Evolutionary conservation across 176 grass and related monocot genomes (phyloP).

Genomic region (Saccharum officinarum): DNA sequence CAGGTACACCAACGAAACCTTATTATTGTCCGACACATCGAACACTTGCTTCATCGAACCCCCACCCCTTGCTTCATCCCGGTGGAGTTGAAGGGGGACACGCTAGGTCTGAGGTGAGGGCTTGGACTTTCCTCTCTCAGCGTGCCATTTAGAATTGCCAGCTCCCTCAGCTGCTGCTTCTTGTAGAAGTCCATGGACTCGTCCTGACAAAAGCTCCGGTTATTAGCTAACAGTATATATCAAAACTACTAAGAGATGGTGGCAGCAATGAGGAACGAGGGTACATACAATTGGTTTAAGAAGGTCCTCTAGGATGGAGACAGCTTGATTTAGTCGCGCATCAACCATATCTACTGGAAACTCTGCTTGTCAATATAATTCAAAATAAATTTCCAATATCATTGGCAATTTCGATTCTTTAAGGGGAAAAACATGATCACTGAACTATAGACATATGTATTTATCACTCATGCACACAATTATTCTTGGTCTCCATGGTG

Average conservation of each 20-base stretch:
- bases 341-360: constrained; percentile 91
- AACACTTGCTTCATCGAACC: too few relatives aligned
- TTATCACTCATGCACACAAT: too few relatives aligned
- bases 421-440: not conserved
- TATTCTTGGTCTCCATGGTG: too few relatives aligned
- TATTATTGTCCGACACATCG: constrained; percentile 44
- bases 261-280: not conserved
- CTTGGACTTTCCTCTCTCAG: constrained; percentile 92
- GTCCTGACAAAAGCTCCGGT: constrained; percentile 50
- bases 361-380: constrained; percentile 43
- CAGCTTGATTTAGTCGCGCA: constrained; percentile 73
- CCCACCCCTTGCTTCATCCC: constrained; percentile 99
- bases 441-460: not conserved
- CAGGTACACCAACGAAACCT: constrained; percentile 47
- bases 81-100: constrained; percentile 87
- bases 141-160: constrained; percentile 91
- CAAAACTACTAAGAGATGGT: not conserved
- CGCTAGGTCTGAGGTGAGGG: constrained; percentile 76
- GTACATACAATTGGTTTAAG: constrained; percentile 87
- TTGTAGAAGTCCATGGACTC: constrained; percentile 99
- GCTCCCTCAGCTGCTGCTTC: constrained; percentile 91
- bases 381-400: not conserved
- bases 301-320: constrained; percentile 87
- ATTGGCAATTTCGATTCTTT: not conserved
- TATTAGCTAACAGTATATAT: constrained; percentile 32